phyloP scores from a whole-genome alignment of 169 alveolate genomes.

The Cryptosporidium parvum region DNA sequence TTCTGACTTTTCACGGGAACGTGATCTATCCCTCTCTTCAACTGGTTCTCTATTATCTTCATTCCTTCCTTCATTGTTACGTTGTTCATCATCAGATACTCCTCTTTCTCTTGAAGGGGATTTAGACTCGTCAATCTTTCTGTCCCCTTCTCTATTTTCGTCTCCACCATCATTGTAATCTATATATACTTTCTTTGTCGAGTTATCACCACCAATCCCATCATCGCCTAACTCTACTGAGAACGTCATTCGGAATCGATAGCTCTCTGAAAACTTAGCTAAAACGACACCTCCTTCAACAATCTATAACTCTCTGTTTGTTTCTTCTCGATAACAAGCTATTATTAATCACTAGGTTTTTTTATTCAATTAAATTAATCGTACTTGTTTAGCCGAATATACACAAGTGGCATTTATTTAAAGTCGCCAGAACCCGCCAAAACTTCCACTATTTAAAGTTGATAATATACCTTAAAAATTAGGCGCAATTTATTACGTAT shows the following conservation, averaged over 20 bases:
- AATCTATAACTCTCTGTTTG: not conserved
- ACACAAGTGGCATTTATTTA: constrained; percentile 1
- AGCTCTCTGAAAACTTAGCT: not conserved
- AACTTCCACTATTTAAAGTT: constrained; percentile 17
- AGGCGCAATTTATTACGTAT: constrained; percentile 6
- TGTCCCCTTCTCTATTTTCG: constrained; percentile 16
- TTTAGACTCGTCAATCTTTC: constrained; percentile 32
- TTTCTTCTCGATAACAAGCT: not conserved
- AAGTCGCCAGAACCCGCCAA: not conserved
- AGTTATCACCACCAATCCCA: constrained; percentile 30
- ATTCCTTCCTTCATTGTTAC: constrained; percentile 27
- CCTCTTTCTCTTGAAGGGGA: constrained; percentile 63
- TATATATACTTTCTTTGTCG: constrained; percentile 39
- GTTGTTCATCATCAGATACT: constrained; percentile 26
- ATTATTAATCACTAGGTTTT: not conserved
- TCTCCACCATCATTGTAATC: constrained; percentile 50
- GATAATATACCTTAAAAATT: not conserved
- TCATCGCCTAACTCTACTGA: constrained; percentile 42
- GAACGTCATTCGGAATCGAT: constrained; percentile 34
- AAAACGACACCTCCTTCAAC: constrained; percentile 10
- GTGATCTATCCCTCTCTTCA: constrained; percentile 39
- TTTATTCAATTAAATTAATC: not conserved
- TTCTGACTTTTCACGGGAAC: constrained; percentile 25
- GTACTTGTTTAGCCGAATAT: not conserved
- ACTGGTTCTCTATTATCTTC: constrained; percentile 48